A percentile compares a stretch with the other conserved stretches of the same genome.
phyloP scores from a whole-genome alignment of 139 green algal genomes.

The Pycnococcus provasolii region DNA sequence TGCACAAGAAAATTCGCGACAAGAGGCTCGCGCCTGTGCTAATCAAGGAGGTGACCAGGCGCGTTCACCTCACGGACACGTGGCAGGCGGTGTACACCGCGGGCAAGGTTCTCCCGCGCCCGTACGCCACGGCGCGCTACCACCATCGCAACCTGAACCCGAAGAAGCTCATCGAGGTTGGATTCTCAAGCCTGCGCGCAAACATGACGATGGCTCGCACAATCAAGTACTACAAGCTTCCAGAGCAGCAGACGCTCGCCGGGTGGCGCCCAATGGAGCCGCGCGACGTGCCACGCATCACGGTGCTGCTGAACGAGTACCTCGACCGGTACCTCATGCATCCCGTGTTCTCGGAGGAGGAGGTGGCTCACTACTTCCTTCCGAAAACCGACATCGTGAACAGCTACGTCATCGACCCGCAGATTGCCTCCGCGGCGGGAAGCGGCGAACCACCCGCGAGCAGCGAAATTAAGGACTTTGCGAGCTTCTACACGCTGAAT shows the following conservation, averaged over 20 bases:
- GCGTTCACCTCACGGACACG: slow-evolving; percentile 74
- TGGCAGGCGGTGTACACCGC: slow-evolving; percentile 96
- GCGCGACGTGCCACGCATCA: slow-evolving; percentile 53
- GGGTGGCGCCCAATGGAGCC: slow-evolving; percentile 63
- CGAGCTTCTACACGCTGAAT: slow-evolving; percentile 87
- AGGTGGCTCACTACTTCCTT: slow-evolving; percentile 77
- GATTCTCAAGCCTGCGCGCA: slow-evolving; percentile 66
- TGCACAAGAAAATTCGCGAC: slow-evolving; percentile 94
- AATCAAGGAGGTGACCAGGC: slow-evolving; percentile 92
- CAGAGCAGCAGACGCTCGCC: slow-evolving; percentile 51
- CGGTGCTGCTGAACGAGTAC: slow-evolving; percentile 61
- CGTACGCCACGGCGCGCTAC: slow-evolving; percentile 74
- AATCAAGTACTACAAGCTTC: slow-evolving; percentile 90
- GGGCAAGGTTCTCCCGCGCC: slow-evolving; percentile 85
- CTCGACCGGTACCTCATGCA: slow-evolving; percentile 55
- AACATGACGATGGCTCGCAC: slow-evolving; percentile 86
- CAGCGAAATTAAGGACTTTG: slow-evolving; percentile 70
- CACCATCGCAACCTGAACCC: slow-evolving; percentile 91
- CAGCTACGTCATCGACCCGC: slow-evolving; percentile 72
- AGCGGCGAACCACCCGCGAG: slow-evolving; percentile 4
- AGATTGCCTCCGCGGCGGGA: too few species aligned
- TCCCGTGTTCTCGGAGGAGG: slow-evolving; percentile 59
- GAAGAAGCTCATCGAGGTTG: slow-evolving; percentile 90
- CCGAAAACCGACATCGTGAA: slow-evolving; percentile 66
- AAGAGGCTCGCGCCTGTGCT: slow-evolving; percentile 91